Base-by-base conservation (phyloP, 345 rosid genomes). In the Bretschneidera sinensis region DNA sequence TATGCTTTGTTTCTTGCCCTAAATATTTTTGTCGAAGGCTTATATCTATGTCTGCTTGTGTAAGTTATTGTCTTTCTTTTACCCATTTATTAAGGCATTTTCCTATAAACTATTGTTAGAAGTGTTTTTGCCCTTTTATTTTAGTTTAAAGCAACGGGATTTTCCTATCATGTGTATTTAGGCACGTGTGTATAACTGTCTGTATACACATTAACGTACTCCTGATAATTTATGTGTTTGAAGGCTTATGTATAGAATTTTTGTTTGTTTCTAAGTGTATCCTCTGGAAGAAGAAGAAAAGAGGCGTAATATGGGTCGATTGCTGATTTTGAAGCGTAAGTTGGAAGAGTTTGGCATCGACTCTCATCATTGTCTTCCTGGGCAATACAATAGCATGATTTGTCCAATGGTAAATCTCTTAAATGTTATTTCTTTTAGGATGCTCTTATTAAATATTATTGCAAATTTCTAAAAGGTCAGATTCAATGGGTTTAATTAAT, bases 341-440 rank as follows among this genome's bases (percentile, higher is more conserved):
- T 71, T 91, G 67, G 71, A 66, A 25, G 82, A 78, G 60, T 50
- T 79, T 17, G 92, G 85, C 34, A 68, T 91, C 9, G 79, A 73
- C 63, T 56, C 75, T 53, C 45, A 67, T 28, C 19, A 57, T 1
- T 84, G 86, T 55, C 59, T 55, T 48, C 66, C 84, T 7, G 96
- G 98, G 14, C 81, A 78, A 66, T n/a, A 83, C 50, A 80, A 70
- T 74, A 64, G 62, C 68, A 72, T 91, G 62, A 51, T 68, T 62
- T 91, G 98, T 69, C 98, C 98, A 0, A 55, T 34, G 85, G 96
- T 86, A 77, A 71, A 10, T 22, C 49, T 25, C 20, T 71, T 68
- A n/a, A 15, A 10, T 59, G 9, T 45, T 31, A 28, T 61, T 61
- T 52, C 13, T 22, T 58, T 62, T 20, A 8, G 33, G 33, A 28